Evolutionary conservation across 192 early-diverging fungal species (phyloP), one percentile per base, ranked within the genome.

Genomic region (Linnemannia schmuckeri): DNA sequence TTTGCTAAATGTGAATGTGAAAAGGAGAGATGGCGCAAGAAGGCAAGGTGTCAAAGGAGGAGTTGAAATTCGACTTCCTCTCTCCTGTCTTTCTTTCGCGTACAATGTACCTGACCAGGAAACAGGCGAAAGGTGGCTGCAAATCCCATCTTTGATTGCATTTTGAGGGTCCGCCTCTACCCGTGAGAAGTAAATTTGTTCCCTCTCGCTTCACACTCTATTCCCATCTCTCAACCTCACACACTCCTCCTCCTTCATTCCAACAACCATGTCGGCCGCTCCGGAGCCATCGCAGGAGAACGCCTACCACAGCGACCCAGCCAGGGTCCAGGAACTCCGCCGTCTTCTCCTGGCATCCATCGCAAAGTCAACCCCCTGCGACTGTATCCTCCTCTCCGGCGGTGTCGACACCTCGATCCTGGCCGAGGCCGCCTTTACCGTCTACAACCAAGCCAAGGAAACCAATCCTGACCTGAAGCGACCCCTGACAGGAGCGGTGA

Each of bases 401-500:
- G 94, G 94, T n/a, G 92, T 95, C 4, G 94, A 95, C 88, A 95
- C 94, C 13, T 94, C 92, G 37, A 93, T 94, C 79, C 79, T 94
- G 10, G 83, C 91, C 41, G 93, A 94, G 63, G 86, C 85, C 6
- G 82, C 85, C 35, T 87, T 74, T 74, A n/a, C 69, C 2, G 71
- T 80, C 38, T 57, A 88, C 83, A 76, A 83, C 72, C 22, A 74
- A 2, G 49, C 52, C 22, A 71, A 49, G 12, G 38, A 77, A 42
- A 35, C 40, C 49, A 12, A 68, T 0, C 30, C 61, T 66, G 27
- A 22, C 3, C 42, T 61, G 15, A 47, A 41, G 75, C 78, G 88
- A 5, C 76, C 88, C 13, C 74, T 94, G 42, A 78, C 38, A 13
- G 88, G 89, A 30, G 93, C 88, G 42, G 82, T 94, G 41, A 95